These are phyloP conservation scores for Metahyphopichia silvanorum DNA, from an alignment of 805 yeast genomes.

Conservation along the genomic window DNA sequence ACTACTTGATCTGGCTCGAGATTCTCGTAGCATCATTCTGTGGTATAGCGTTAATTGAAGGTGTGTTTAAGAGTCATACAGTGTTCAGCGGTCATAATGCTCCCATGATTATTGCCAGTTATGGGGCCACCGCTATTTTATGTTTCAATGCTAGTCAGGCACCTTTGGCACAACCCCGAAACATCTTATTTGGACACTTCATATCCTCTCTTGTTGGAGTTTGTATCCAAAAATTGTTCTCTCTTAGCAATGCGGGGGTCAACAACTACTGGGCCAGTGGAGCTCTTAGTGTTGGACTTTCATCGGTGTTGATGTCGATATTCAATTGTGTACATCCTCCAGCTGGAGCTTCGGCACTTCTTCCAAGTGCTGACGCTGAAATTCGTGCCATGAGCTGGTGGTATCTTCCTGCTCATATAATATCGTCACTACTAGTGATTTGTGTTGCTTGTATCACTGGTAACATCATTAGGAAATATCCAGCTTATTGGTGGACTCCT, in stretches of 20 bases:
- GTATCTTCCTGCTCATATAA: constrained; percentile 54
- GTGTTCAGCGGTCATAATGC: constrained; percentile 41
- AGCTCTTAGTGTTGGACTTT: constrained; percentile 52
- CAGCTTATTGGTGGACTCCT: constrained; percentile 58
- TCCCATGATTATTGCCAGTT: constrained; percentile 50
- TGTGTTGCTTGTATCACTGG: constrained; percentile 51
- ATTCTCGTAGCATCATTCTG: constrained; percentile 42
- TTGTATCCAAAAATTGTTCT: constrained; percentile 52
- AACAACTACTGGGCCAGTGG: constrained; percentile 56
- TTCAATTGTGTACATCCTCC: constrained; percentile 67
- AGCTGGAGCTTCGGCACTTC: constrained; percentile 65
- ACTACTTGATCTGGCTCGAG: constrained; percentile 45
- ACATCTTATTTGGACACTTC: constrained; percentile 55
- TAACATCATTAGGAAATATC: constrained; percentile 52
- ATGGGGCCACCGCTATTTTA: constrained; percentile 63
- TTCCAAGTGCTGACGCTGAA: constrained; percentile 48
- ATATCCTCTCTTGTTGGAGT: constrained; percentile 52
- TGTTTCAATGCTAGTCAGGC: constrained; percentile 52
- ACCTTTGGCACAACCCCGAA: constrained; percentile 67
- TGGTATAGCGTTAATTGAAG: constrained; percentile 47
- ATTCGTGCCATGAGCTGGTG: constrained; percentile 60
- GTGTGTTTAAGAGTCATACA: constrained; percentile 38
- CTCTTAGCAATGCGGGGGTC: constrained; percentile 38
- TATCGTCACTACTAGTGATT: constrained; percentile 46
- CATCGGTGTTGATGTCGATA: constrained; percentile 53